phyloP scores from a whole-genome alignment of 208 protist genomes.

The Acanthamoeba lenticulata region DNA sequence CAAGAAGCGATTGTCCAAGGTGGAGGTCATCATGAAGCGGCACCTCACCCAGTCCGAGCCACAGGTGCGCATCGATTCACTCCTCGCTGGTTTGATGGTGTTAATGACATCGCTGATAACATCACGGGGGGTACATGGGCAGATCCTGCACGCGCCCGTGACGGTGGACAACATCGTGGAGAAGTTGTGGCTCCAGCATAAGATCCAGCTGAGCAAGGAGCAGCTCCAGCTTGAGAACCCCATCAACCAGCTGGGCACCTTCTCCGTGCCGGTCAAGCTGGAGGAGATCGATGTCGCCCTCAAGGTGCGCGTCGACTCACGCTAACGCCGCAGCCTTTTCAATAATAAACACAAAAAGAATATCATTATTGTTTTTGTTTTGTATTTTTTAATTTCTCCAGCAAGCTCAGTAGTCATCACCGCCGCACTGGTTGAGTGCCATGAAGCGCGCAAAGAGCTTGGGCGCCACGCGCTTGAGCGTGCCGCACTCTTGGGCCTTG shows the following conservation, averaged over 20 bases:
- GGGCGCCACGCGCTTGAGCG: too few relatives aligned
- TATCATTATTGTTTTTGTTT: too few relatives aligned
- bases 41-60: not conserved
- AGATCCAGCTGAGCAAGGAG: conserved; percentile 23
- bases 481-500: too few relatives aligned
- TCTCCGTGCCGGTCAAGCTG: not conserved
- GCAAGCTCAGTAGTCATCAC: too few relatives aligned
- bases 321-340: not conserved
- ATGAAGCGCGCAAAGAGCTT: too few relatives aligned
- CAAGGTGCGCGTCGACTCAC: not conserved
- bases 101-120: not conserved
- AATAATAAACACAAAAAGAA: too few relatives aligned
- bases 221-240: not conserved
- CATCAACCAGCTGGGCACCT: not conserved
- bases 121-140: not conserved
- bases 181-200: conserved; percentile 42
- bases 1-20: conserved; percentile 33
- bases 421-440: too few relatives aligned
- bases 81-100: not conserved
- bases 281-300: not conserved
- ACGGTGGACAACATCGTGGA: conserved; percentile 26
- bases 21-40: not conserved
- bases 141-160: conserved; percentile 19
- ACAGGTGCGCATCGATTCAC: not conserved
- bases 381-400: too few relatives aligned